Base-by-base conservation (phyloP, 73 alveolate species). In the Paramecium octaurelia region DNA sequence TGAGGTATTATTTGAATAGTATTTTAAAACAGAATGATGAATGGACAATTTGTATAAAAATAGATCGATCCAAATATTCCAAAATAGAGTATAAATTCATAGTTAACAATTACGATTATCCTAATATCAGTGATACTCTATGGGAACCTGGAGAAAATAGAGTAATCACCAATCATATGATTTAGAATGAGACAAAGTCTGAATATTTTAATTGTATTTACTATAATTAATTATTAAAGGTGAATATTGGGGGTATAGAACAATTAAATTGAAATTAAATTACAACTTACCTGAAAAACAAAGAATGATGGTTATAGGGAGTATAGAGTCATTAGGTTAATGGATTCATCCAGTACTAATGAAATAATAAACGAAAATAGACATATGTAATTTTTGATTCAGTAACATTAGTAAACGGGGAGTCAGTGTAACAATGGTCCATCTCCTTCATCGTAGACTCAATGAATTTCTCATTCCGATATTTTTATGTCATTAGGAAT, bases 71-170 rank as follows among this genome's bases (percentile, higher is more conserved):
- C 2, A 40, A 31, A 64, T 34, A 64, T 64, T 23, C 27, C 31
- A 64, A 64, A 48, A 42, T 80, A 12, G 91, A 80, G 48, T 80
- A 80, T n/a, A 80, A 80, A 80, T 80, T 43, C 57, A 48, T 48
- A 40, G 43, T 80, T 18, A 80, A 80, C 48, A 44, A 42, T 23
- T 75, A 29, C 38, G 73, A 18, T 18, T 3, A n/a, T 80, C 75
- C 76, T 8, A 44, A 46, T 29, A 20, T 44, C 16, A 21, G 44
- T 11, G 70, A 42, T 80, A 24, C 38, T 12, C 7, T 80, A 80
- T 80, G 91, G 91, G 91, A 80, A 80, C 46, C 70, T 18, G 91
- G 91, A 24, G 70, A 46, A 46, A 80, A 80, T 46, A 40, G 91
- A 48, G 73, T 46, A 2, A 48, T 80, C 48, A 24, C 70, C 12